Evolutionary conservation across 2,329 filamentous ascomycete genomes (phyloP).

Genomic region (Acephala macrosclerotiorum): DNA sequence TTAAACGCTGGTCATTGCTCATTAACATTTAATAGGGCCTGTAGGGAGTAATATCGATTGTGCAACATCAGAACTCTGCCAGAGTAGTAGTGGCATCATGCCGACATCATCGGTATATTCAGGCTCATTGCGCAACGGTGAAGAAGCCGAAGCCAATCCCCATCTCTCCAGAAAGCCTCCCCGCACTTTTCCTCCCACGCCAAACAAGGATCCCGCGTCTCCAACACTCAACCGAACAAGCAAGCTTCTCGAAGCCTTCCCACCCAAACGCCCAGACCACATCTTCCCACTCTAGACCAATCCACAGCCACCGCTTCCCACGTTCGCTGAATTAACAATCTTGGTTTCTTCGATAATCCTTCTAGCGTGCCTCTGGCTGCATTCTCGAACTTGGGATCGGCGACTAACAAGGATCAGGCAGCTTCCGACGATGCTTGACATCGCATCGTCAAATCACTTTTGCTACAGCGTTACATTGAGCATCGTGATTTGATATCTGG

Average conservation of each 20-base stretch:
- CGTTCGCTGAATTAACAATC: neutral
- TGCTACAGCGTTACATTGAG: neutral
- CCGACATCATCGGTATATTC: neutral
- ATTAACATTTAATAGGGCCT: too few relatives aligned
- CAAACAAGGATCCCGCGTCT: neutral
- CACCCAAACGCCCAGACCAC: neutral
- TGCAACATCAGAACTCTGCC: neutral
- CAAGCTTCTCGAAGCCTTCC: too few relatives aligned
- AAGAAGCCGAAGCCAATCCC: too few relatives aligned
- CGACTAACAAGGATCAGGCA: too few relatives aligned
- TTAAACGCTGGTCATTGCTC: too few relatives aligned
- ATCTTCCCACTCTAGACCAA: neutral
- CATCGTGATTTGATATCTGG: neutral
- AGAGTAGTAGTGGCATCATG: neutral
- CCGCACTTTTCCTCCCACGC: neutral
- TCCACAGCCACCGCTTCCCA: neutral
- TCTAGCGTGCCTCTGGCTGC: neutral
- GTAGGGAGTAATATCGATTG: too few relatives aligned
- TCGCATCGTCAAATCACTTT: neutral
- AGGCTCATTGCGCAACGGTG: too few relatives aligned
- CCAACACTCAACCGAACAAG: too few relatives aligned
- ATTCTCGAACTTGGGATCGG: too few relatives aligned
- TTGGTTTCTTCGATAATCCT: slow-evolving; percentile 1
- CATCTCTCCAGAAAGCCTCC: neutral
- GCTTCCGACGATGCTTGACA: too few relatives aligned